A percentile compares a stretch with the other conserved stretches of the same genome.
Evolutionary conservation across 129 eudicot species (phyloP).

Genomic region (Flaveria sonorensis): DNA sequence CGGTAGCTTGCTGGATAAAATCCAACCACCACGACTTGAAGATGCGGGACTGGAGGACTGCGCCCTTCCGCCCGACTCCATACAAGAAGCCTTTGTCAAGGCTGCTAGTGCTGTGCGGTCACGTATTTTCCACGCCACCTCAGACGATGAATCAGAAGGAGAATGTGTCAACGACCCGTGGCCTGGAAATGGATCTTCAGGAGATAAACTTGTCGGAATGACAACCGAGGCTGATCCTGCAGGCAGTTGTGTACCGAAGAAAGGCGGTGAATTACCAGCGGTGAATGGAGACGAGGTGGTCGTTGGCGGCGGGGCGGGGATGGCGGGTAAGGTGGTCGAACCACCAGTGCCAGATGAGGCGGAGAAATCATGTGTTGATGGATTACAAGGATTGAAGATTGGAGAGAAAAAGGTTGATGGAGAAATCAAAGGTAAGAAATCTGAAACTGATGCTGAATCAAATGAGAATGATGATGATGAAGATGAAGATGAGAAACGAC

Average conservation of each 20-base stretch:
- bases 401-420: conserved; percentile 42
- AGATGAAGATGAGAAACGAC: conserved; percentile 41
- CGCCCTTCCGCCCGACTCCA: conserved; percentile 79
- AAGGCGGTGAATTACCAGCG: conserved; percentile 52
- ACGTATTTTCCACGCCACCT: conserved; percentile 32
- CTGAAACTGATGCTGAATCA: conserved; percentile 14
- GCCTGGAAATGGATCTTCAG: conserved; percentile 33
- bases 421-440: conserved; percentile 30
- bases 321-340: conserved; percentile 49
- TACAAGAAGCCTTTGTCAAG: conserved; percentile 78
- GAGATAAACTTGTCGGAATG: conserved; percentile 55
- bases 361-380: conserved; percentile 57
- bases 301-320: conserved; percentile 40
- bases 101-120: conserved; percentile 82
- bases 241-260: conserved; percentile 51
- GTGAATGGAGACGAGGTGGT: conserved; percentile 49
- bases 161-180: conserved; percentile 65
- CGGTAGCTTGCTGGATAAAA: conserved; percentile 43
- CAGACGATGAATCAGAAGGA: conserved; percentile 47
- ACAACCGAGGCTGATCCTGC: conserved; percentile 33
- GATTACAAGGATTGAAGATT: conserved; percentile 59
- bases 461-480: conserved; percentile 33
- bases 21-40: conserved; percentile 72
- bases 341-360: conserved; percentile 44
- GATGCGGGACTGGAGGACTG: conserved; percentile 98